A percentile compares a stretch with the other conserved stretches of the same genome.
phyloP scores from a whole-genome alignment of 1,284 basidiomycete genomes.

The Apiotrichum brassicae region DNA sequence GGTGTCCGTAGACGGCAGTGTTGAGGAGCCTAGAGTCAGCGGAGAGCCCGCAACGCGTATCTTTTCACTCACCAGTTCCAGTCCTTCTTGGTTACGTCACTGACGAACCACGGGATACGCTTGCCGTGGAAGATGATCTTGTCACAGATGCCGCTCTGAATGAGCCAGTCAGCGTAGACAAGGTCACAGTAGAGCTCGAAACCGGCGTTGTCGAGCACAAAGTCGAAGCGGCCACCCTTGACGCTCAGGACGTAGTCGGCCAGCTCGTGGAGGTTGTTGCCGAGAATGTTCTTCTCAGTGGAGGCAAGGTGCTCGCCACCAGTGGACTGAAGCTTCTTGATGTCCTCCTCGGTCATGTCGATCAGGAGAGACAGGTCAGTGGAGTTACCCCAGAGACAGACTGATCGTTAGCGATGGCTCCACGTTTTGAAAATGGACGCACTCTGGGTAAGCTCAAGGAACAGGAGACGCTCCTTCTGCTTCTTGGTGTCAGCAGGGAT shows the following conservation, averaged over 20 bases:
- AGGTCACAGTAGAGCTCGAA: conserved; percentile 96
- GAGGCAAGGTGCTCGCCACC: conserved; percentile 91
- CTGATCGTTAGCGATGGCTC: conserved; percentile 45
- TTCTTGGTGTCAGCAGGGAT: conserved; percentile 51
- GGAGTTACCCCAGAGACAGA: conserved; percentile 93
- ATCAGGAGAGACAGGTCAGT: conserved; percentile 93
- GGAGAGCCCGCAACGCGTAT: not conserved
- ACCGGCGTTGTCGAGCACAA: conserved; percentile 57
- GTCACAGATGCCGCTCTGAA: conserved; percentile 81
- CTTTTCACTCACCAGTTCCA: conserved; percentile 68
- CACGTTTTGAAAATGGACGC: conserved; percentile 17
- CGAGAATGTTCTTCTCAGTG: conserved; percentile 77
- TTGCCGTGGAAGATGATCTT: conserved; percentile 71
- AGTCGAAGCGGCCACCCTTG: conserved; percentile 78
- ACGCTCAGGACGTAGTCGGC: conserved; percentile 76
- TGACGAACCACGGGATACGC: conserved; percentile 69
- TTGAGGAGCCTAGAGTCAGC: conserved; percentile 56
- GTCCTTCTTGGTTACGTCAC: conserved; percentile 94
- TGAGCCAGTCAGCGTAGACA: conserved; percentile 78
- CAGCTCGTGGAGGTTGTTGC: conserved; percentile 56
- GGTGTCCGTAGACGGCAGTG: conserved; percentile 76
- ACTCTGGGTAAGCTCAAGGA: conserved; percentile 88
- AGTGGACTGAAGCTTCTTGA: conserved; percentile 94
- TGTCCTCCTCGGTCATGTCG: conserved; percentile 98
- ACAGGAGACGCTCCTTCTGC: conserved; percentile 81